phyloP scores from a whole-genome alignment of 306 rosid genomes.

The Cicer cuneatum region DNA sequence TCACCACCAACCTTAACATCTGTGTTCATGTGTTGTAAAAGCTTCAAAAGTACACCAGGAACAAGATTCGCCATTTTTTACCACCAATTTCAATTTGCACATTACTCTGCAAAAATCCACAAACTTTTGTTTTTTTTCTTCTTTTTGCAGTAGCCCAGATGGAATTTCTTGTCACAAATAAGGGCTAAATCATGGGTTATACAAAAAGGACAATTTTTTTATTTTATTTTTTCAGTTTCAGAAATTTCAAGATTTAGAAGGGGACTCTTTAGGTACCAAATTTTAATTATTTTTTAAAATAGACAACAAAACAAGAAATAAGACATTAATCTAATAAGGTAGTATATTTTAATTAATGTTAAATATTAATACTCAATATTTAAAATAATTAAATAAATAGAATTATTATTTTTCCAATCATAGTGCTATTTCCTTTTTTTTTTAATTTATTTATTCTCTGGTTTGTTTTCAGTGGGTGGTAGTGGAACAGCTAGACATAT shows the following conservation, averaged over 20 bases:
- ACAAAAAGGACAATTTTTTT: slow-evolving; percentile 34
- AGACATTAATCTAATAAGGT: slow-evolving; percentile 29
- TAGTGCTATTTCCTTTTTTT: slow-evolving; percentile 1
- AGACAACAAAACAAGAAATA: slow-evolving; percentile 36
- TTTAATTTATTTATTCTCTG: too few relatives aligned
- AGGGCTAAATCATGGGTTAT: slow-evolving; percentile 42
- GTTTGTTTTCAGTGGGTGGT: slow-evolving; percentile 30
- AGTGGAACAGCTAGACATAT: slow-evolving; percentile 38
- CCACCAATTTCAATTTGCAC: slow-evolving; percentile 64
- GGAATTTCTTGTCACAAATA: slow-evolving; percentile 40
- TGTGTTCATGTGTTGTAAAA: slow-evolving; percentile 94
- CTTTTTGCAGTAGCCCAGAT: background rate
- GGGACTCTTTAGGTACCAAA: slow-evolving; percentile 35
- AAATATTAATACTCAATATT: background rate
- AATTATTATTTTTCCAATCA: background rate
- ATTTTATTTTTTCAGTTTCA: slow-evolving; percentile 31
- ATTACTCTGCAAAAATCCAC: slow-evolving; percentile 47
- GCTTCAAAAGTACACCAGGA: slow-evolving; percentile 93
- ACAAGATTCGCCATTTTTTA: slow-evolving; percentile 91
- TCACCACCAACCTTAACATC: slow-evolving; percentile 94
- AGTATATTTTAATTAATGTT: slow-evolving; percentile 1
- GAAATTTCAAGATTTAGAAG: slow-evolving; percentile 44
- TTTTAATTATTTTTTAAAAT: slow-evolving; percentile 5
- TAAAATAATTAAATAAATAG: background rate
- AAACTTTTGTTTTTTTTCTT: too few relatives aligned